A percentile compares a stretch with the other conserved stretches of the same genome.
phyloP scores from a whole-genome alignment of 1,139 yeast species.

The Blastobotrys elegans region DNA sequence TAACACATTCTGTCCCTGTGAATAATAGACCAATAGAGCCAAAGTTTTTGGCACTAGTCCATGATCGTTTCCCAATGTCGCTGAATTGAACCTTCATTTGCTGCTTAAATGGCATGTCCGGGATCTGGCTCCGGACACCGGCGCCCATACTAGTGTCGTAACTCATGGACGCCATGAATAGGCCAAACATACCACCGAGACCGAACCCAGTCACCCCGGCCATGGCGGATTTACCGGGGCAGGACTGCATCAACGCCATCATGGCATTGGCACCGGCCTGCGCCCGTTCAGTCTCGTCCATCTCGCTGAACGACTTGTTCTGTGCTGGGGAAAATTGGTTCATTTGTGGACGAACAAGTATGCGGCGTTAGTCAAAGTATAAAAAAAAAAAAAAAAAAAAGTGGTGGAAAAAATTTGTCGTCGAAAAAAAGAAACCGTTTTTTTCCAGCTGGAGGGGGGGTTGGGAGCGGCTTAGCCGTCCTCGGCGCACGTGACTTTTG shows the following conservation, averaged over 20 bases:
- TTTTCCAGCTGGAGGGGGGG: neutral
- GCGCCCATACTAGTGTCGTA: slow-evolving; percentile 72
- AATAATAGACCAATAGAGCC: slow-evolving; percentile 93
- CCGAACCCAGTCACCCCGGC: slow-evolving; percentile 95
- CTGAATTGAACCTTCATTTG: slow-evolving; percentile 87
- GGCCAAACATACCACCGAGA: slow-evolving; percentile 92
- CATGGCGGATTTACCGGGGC: slow-evolving; percentile 90
- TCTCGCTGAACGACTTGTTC: slow-evolving; percentile 43
- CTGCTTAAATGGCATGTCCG: slow-evolving; percentile 85
- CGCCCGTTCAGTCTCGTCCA: slow-evolving; percentile 91
- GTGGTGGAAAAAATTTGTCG: neutral
- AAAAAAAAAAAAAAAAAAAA: no score
- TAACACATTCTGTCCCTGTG: slow-evolving; percentile 90
- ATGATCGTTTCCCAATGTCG: slow-evolving; percentile 88
- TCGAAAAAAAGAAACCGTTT: neutral
- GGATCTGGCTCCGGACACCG: slow-evolving; percentile 45
- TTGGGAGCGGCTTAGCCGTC: neutral
- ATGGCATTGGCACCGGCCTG: slow-evolving; percentile 84
- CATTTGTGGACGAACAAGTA: no score
- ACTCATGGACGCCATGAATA: slow-evolving; percentile 91
- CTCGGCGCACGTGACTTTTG: no score
- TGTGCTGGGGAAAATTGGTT: neutral
- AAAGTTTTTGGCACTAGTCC: slow-evolving; percentile 84
- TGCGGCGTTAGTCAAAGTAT: no score
- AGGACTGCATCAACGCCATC: slow-evolving; percentile 80